Base-by-base conservation (phyloP, 352 stramenopile species). In the Peronospora belbahrii region DNA sequence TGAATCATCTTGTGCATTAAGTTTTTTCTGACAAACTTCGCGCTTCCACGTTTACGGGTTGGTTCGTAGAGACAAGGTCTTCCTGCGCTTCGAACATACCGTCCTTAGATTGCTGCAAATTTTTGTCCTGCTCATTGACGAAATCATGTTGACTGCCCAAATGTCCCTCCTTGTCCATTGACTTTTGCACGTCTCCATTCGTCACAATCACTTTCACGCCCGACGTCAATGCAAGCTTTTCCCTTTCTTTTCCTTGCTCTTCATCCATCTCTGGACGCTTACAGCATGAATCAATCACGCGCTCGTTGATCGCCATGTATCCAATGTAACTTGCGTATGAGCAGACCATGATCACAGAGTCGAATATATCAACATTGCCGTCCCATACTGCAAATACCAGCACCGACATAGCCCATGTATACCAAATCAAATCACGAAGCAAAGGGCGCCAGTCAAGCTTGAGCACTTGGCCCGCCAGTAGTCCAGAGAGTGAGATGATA, bases 371-470 rank as follows among this genome's bases (percentile, higher is more conserved):
- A 17, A 94, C 72, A 4, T 18, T 52, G 17, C 74, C 78, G 44
- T 92, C 77, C 52, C 58, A 71, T 32, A 88, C 74, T 6, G 74
- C 60, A 35, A 67, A 71, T 7, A 68, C 66, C 19, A 95, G 65
- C 24, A 57, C 62, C 18, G 63, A 25, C 32, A 94, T 74, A 15
- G 70, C 17, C 57, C 70, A 77, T 28, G 64, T 73, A 56, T 95
- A 95, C 66, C 73, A 87, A 10, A 88, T 42, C 45, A 74, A 81
- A 61, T 95, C 83, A 3, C 83, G 79, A 41, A 94, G 52, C 38
- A 95, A 34, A 19, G 80, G 79, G 4, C 80, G 75, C 67, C 78
- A 89, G 59, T 86, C 74, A 7, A 95, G 69, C 25, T 62, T 31
- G 30, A 91, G 66, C 30, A 74, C 59, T 42, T 84, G 62, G n/a